A percentile compares a stretch with the other conserved stretches of the same genome.
Evolutionary conservation across 495 filamentous ascomycete genomes (phyloP).

Genomic region (Podospora bellae-mahoneyi): DNA sequence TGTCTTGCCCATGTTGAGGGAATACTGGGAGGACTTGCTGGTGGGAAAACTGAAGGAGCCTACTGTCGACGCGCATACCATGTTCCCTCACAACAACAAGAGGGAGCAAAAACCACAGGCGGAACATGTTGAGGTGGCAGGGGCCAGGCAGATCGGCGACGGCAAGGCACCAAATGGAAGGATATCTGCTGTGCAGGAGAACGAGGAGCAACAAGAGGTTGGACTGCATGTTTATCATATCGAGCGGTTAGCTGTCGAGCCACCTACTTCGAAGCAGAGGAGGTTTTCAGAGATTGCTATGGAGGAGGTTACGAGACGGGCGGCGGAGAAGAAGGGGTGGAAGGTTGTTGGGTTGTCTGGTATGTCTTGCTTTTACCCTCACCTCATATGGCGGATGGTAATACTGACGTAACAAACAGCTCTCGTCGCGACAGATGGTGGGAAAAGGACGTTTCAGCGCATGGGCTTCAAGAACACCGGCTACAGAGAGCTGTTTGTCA

Average conservation of each 20-base stretch:
- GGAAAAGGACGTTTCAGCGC: slow-evolving; percentile 27
- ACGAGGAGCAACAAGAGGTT: slow-evolving; percentile 20
- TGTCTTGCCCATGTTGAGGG: slow-evolving; percentile 23
- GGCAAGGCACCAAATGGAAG: neutral
- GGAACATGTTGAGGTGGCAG: neutral
- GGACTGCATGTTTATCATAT: slow-evolving; percentile 38
- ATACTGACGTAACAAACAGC: slow-evolving; percentile 20
- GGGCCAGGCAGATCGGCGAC: neutral
- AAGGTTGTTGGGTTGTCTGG: slow-evolving; percentile 32
- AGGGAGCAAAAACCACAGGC: neutral
- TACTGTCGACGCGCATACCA: slow-evolving; percentile 59
- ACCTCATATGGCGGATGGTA: neutral
- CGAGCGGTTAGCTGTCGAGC: slow-evolving; percentile 26
- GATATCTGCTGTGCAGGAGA: neutral
- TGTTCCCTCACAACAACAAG: slow-evolving; percentile 47
- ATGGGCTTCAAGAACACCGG: slow-evolving; percentile 32
- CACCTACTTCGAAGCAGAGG: slow-evolving; percentile 8
- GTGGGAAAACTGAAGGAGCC: slow-evolving; percentile 65
- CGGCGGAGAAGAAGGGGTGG: slow-evolving; percentile 18
- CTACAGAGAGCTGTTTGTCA: slow-evolving; percentile 30
- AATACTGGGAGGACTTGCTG: slow-evolving; percentile 53
- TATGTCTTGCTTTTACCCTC: slow-evolving; percentile 8
- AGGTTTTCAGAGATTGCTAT: slow-evolving; percentile 29
- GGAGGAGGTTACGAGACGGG: slow-evolving; percentile 22
- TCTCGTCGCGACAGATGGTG: slow-evolving; percentile 30